Base-by-base conservation (phyloP, 2,329 filamentous ascomycete genomes). In the Dactylellina drechsleri region DNA sequence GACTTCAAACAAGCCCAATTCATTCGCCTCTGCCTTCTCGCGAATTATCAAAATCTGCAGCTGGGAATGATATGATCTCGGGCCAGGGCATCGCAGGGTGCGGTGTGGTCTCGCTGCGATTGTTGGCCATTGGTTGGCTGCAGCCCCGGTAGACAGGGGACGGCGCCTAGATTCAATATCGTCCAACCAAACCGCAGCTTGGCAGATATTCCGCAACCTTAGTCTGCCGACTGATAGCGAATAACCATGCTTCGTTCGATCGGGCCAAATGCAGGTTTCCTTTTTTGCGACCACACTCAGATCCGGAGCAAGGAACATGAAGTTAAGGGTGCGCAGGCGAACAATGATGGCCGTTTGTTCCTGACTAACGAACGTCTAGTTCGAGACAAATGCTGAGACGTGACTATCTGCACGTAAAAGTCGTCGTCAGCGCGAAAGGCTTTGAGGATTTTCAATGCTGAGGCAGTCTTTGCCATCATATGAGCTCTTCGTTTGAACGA, bases 111-210 rank as follows among this genome's bases (percentile, higher is more conserved):
- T 59, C 57, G 43, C 45, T 54, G 61, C 58, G 64, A 67, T 67
- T 65, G 71, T 20, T 40, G 58, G 23, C 71, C 43, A 75, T 68
- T 75, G 64, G 71, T 75, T 75, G 71, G 71, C 43, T 52, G 52
- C 23, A 50, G 56, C 43, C 43, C 59, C 16, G 61, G 61, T 41
- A 36, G 47, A 20, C 71, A 75, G 53, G 71, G 71, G 57, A 59
- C 66, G 71, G 71, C 71, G 71, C 71, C 71, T 75, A 75, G 71
- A 75, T 68, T 75, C 52, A 57, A n/a, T 53, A 43, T 64, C 47
- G 58, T 50, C 71, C 71, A 75, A 75, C 64, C 71, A 75, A 64
- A 75, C 71, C 71, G 71, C 64, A 41, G 31, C 71, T 75, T 75
- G 71, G 71, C 64, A 45, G 62, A 64, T 59, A 62, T 67, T 64